These are phyloP conservation scores for Saccharomyces mikatae DNA, from an alignment of 805 yeast species.

Conservation along the genomic window DNA sequence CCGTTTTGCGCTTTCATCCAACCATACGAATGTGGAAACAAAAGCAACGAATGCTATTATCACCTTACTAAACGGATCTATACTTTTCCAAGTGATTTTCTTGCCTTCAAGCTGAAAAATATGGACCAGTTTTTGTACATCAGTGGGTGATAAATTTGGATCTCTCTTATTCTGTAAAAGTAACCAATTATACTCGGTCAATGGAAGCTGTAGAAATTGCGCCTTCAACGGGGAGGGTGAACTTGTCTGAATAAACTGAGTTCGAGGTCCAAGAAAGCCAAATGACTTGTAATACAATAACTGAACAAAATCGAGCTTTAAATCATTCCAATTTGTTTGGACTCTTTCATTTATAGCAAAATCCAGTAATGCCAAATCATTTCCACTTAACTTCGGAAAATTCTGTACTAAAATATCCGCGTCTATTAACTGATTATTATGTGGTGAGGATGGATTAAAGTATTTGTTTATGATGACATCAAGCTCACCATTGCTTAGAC, in stretches of 20 bases:
- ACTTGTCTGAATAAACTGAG: background rate
- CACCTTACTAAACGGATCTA: background rate
- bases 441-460: background rate
- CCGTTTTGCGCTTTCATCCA: background rate
- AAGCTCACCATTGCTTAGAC: conserved; percentile 6
- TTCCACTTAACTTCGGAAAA: conserved; percentile 3
- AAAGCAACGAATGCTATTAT: background rate
- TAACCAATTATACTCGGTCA: background rate
- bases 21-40: background rate
- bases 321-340: background rate
- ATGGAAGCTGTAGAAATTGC: background rate
- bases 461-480: background rate
- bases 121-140: background rate
- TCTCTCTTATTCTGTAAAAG: background rate
- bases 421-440: conserved; percentile 4
- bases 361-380: conserved; percentile 9
- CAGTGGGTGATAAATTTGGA: background rate
- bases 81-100: background rate
- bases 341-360: background rate
- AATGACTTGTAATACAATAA: background rate
- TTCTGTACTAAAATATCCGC: conserved; percentile 4
- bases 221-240: background rate
- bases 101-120: background rate
- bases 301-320: background rate
- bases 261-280: background rate